Evolutionary conservation across 2,329 filamentous ascomycete genomes (phyloP), one percentile per base, ranked within the genome.

Genomic region (Aspergillus thermomutatus): DNA sequence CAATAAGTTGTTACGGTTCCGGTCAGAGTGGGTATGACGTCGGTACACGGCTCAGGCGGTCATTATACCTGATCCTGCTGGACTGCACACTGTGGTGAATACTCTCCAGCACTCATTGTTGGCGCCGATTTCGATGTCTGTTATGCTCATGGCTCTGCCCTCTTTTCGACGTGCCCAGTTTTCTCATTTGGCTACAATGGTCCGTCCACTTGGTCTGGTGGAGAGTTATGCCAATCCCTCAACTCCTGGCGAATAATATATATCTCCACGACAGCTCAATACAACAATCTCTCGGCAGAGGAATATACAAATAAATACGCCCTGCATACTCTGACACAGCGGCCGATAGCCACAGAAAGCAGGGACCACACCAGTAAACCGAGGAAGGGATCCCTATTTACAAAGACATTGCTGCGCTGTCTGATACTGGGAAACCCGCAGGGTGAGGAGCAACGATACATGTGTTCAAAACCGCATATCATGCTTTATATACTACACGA

Each of bases 1-100:
- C 43, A 58, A 57, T 50, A 40, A 55, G 53, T 59, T 57, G 60
- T 51, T 52, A 54, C 54, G 28, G 45, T 53, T 47, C 48, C 52
- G 52, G 50, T 52, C 45, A 54, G 58, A 54, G 64, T 58, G 64
- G 66, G 52, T 66, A 69, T 69, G 66, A 69, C 66, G 66, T 69
- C 62, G 61, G 11, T 60, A 58, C 54, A 48, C 53, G 23, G 41
- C 37, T 47, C 49, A n/a, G 28, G 28, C 27, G 21, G 31, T 46
- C 50, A 50, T 21, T 4, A 11, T 37, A 3, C 14, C 31, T 37
- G 3, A 17, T 17, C 31, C 31, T n/a, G 31, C 31, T 17, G 6
- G 3, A 17, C 14, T 37, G 31, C 31, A 37, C 17, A 7, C 17
- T 4, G 17, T 17, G 2, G 14, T 34, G 31, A 6, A 34, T n/a